Evolutionary conservation across 257 asterid species (phyloP), one percentile per base, ranked within the genome.

Genomic region (Nemophila menziesii): DNA sequence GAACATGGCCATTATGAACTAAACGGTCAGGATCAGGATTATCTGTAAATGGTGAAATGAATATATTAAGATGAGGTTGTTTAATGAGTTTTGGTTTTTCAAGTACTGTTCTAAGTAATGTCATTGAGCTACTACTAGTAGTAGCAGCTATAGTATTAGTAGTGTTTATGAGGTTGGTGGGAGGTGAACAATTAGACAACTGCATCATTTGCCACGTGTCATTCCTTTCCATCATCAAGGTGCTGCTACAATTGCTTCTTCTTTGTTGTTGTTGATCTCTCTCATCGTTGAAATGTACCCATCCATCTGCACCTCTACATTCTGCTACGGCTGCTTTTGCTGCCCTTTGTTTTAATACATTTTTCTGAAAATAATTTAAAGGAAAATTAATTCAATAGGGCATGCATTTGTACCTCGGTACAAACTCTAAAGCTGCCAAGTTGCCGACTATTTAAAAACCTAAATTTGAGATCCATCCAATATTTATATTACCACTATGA

Each of bases 151-250:
- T 22, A 10, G 33, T 39, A 17, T 21, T 8, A 18, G 61, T 6
- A 5, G 51, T 17, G 60, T 37, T 57, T 50, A 61, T 62, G 11
- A 49, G 62, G 64, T 51, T 49, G 60, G 59, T 48, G 52, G 58
- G 39, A 24, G 75, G 49, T 13, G 76, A 55, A 41, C 77, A 64
- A 52, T 67, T 56, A 26, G 80, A 76, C 61, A 71, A 62, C 47
- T 69, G 70, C 74, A 60, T 72, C 74, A 63, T 57, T 14, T 70
- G 78, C 92, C 95, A 87, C 66, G 86, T 78, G 93, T 79, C 89
- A 68, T 71, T 83, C 68, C 74, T 63, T 52, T 62, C 45, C 71
- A 21, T 41, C 49, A 33, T 47, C 55, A 40, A 22, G 43, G 43
- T 38, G 19, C 43, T 38, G n/a, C n/a, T n/a, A n/a, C n/a, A n/a